Evolutionary conservation across 345 rosid species (phyloP).

Genomic region (Draba incana): DNA sequence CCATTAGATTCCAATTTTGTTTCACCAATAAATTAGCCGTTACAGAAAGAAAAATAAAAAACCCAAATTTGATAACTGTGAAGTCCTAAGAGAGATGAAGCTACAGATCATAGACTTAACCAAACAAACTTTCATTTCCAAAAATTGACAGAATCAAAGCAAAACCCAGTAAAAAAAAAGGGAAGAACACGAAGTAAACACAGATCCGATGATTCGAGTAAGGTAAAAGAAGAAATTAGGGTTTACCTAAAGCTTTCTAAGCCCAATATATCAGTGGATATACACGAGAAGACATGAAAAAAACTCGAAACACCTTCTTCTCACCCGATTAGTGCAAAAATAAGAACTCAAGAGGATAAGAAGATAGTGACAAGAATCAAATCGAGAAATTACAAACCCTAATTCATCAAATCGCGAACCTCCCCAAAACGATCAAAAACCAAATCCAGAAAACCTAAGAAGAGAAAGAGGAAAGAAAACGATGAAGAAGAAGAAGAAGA

Average conservation of each 20-base stretch:
- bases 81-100: not conserved
- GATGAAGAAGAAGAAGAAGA: not conserved
- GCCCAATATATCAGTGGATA: conserved; percentile 27
- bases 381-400: conserved; percentile 20
- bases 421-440: not conserved
- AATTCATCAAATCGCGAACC: conserved; percentile 3
- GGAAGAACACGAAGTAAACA: not conserved
- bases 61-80: not conserved
- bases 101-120: conserved; percentile 13
- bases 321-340: conserved; percentile 14
- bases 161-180: not conserved
- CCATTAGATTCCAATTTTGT: conserved; percentile 17
- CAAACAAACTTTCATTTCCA: not conserved
- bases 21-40: conserved; percentile 1
- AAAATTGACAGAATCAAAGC: too few relatives aligned
- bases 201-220: conserved; percentile 38
- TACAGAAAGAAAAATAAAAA: not conserved
- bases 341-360: conserved; percentile 1
- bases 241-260: conserved; percentile 30
- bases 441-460: conserved; percentile 12
- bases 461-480: conserved; percentile 9
- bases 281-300: conserved; percentile 21
- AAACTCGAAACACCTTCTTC: not conserved
- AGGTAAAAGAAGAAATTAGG: conserved; percentile 31
- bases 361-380: conserved; percentile 12